phyloP scores from a whole-genome alignment of 257 asterid genomes.

The Craterostigma plantagineum region DNA sequence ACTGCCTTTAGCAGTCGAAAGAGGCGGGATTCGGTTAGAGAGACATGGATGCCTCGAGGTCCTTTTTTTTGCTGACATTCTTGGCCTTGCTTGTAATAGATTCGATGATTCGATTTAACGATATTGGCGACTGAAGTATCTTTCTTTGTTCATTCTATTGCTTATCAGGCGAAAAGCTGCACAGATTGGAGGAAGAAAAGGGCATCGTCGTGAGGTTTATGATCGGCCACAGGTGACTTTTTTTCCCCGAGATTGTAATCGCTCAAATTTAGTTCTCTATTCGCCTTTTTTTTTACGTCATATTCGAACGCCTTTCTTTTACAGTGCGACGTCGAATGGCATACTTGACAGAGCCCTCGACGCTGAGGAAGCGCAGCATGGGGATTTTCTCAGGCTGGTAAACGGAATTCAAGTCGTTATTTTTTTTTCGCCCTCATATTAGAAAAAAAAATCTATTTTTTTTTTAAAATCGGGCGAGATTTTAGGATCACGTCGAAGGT shows the following conservation, averaged over 20 bases:
- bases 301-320: too few species aligned
- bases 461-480: neutral
- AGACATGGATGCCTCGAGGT: constrained; percentile 99
- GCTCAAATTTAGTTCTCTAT: too few species aligned
- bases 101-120: too few species aligned
- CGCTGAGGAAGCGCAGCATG: constrained; percentile 91
- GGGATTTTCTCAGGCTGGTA: constrained; percentile 94
- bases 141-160: constrained; percentile 4
- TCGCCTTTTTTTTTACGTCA: neutral
- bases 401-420: constrained; percentile 1
- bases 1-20: constrained; percentile 95
- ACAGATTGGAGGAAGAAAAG: constrained; percentile 70
- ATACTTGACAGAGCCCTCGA: constrained; percentile 91
- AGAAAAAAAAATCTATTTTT: neutral
- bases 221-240: constrained; percentile 98
- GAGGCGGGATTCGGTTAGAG: constrained; percentile 92
- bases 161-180: constrained; percentile 59
- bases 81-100: too few species aligned
- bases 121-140: too few species aligned
- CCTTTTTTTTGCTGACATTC: too few species aligned
- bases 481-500: constrained; percentile 89
- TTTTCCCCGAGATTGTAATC: too few species aligned
- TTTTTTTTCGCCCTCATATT: neutral
- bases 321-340: constrained; percentile 87
- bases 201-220: constrained; percentile 87